Evolutionary conservation across 805 yeast genomes (phyloP).

Genomic region (Blastobotrys peoriensis): DNA sequence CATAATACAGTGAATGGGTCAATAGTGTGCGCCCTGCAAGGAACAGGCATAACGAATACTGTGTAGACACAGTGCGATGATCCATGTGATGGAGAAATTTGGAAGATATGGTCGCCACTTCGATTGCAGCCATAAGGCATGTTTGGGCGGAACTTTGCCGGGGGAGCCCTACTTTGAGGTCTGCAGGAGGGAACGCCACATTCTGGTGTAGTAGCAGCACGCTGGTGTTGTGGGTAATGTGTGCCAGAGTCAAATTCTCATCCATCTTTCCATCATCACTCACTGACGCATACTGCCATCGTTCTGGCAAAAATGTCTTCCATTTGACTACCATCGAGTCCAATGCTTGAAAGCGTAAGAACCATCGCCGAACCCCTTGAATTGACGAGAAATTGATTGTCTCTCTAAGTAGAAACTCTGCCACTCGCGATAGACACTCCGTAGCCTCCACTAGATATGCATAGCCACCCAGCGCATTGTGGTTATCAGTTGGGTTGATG

Average conservation of each 20-base stretch:
- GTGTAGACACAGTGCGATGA: background rate
- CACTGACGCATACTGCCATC: conserved; percentile 5
- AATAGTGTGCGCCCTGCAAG: background rate
- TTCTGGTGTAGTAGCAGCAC: conserved; percentile 5
- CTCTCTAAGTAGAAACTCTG: conserved; percentile 8
- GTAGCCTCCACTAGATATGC: conserved; percentile 11
- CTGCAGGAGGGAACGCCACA: conserved; percentile 3
- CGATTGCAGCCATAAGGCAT: background rate
- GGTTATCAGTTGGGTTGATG: background rate
- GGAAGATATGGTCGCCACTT: background rate
- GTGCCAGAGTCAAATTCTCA: conserved; percentile 4
- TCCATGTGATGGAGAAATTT: background rate
- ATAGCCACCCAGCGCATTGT: conserved; percentile 8
- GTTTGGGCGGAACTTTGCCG: conserved; percentile 6
- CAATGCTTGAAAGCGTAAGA: conserved; percentile 6
- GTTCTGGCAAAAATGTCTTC: conserved; percentile 8
- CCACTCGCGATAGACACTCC: conserved; percentile 6
- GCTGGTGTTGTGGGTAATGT: conserved; percentile 6
- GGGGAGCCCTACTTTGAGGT: conserved; percentile 2
- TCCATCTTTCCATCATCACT: background rate
- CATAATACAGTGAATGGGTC: background rate
- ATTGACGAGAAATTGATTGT: conserved; percentile 2
- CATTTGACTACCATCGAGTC: conserved; percentile 9
- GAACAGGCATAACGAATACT: background rate
- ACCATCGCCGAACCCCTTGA: conserved; percentile 9